Conservation (phyloP, 305 asterid genomes). For the Stenogyne calaminthoides region DNA sequence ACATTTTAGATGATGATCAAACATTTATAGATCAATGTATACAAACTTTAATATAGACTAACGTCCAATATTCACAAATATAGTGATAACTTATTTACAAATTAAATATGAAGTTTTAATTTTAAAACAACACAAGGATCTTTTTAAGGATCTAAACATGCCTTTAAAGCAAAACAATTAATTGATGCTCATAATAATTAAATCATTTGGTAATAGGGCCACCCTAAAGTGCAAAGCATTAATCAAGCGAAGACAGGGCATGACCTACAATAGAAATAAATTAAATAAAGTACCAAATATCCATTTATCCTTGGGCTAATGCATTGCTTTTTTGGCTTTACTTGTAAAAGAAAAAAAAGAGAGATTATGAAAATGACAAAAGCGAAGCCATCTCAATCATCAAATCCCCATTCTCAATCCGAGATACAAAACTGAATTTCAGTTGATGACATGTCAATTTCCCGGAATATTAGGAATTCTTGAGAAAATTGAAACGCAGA, state of each 20-base stretch:
- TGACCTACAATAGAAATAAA: constrained; percentile 24
- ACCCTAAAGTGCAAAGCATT: constrained; percentile 2
- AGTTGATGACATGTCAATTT: constrained; percentile 57
- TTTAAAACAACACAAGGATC: too few species aligned
- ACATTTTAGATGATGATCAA: too few species aligned
- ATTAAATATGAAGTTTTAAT: too few species aligned
- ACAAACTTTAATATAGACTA: too few species aligned
- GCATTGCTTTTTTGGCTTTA: constrained; percentile 47
- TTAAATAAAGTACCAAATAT: constrained; percentile 20
- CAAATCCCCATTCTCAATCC: constrained; percentile 43
- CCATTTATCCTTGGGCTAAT: constrained; percentile 22
- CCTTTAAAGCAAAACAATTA: not conserved
- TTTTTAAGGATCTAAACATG: not conserved
- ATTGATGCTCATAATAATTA: not conserved
- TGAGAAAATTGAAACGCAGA: constrained; percentile 33
- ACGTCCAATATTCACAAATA: too few species aligned
- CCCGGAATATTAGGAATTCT: constrained; percentile 43
- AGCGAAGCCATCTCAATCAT: constrained; percentile 51
- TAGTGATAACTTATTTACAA: too few species aligned
- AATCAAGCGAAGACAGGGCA: constrained; percentile 20
- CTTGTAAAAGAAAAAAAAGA: constrained; percentile 32
- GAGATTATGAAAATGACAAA: constrained; percentile 42
- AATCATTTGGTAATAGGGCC: not conserved
- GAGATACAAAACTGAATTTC: constrained; percentile 45
- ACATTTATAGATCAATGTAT: too few species aligned